Evolutionary conservation across 306 rosid genomes (phyloP), one percentile per base, ranked within the genome.

Genomic region (Lathyrus aphaca): DNA sequence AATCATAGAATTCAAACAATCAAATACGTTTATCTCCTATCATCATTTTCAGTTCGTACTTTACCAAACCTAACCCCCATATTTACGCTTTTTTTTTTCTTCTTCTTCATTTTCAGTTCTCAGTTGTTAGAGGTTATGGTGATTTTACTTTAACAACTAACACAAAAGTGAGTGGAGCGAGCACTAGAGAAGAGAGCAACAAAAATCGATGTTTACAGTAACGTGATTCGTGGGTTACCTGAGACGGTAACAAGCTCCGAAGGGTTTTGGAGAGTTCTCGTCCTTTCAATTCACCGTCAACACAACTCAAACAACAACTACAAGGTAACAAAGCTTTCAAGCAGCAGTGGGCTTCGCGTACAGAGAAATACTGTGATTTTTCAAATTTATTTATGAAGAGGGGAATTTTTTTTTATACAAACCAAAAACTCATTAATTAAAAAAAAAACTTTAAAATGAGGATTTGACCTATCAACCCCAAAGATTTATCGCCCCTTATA

Each of bases 191-290:
- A 10, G 8, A 16, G 17, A 21, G 39, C 25, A 35, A 37, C 15
- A 35, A 35, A 9, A 9, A 8, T 59, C 11, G 29, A 25, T 25
- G 29, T 3, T 25, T 25, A 3, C n/a, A 61, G 66, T 61, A 61
- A 61, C 46, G 48, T 25, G 29, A 10, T 61, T 16, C 14, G 39
- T 13, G 0, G 62, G 42, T 57, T 57, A 60, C 66, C 67, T 38
- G 10, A 61, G 44, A 61, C 7, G 17, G 49, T 10, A 15, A 5
- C 4, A 8, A 49, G 12, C 10, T 16, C 14, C 46, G 15, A 42
- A 42, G n/a, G 46, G 0, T 42, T 42, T 15, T 42, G 8, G 39
- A 10, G 15, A 42, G 45, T 40, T 40, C 45, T 40, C 45, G 45
- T 40, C 45, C 3, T 40, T 40, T 10, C 45, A 9, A 40, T 11